Conservation (phyloP, 306 rosid species). For the Quercus variabilis region DNA sequence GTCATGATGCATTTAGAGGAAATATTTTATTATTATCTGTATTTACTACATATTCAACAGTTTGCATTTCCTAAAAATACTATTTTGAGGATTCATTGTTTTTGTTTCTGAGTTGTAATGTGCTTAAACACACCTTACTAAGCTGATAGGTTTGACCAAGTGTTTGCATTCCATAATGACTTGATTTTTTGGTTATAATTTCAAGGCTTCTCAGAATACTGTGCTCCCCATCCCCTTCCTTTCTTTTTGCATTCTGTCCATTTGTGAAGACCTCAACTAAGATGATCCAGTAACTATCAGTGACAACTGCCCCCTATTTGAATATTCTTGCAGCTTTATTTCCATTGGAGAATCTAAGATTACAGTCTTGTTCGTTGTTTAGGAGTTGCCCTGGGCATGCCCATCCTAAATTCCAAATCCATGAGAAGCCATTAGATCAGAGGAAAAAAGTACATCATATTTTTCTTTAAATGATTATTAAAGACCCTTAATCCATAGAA, state of each 20-base stretch:
- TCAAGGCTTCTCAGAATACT: too few relatives aligned
- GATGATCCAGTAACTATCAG: background rate
- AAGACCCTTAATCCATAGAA: background rate
- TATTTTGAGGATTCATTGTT: too few relatives aligned
- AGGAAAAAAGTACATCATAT: background rate
- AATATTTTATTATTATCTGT: background rate
- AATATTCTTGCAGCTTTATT: background rate
- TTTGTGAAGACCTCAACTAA: background rate
- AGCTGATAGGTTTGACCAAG: too few relatives aligned
- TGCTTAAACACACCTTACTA: too few relatives aligned
- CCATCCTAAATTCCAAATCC: background rate
- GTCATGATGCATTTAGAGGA: background rate
- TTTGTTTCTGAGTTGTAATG: too few relatives aligned
- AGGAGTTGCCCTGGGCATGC: background rate
- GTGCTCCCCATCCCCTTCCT: too few relatives aligned
- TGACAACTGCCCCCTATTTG: background rate
- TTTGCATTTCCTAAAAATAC: background rate
- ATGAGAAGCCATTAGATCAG: background rate
- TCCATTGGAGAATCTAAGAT: background rate
- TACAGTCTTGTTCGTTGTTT: background rate
- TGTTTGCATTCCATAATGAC: too few relatives aligned
- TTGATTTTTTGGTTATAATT: background rate
- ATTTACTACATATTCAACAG: background rate
- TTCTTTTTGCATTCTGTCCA: background rate
- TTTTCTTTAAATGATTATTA: background rate